Evolutionary conservation across 257 asterid genomes (phyloP).

Genomic region (Solanum raphanifolium): DNA sequence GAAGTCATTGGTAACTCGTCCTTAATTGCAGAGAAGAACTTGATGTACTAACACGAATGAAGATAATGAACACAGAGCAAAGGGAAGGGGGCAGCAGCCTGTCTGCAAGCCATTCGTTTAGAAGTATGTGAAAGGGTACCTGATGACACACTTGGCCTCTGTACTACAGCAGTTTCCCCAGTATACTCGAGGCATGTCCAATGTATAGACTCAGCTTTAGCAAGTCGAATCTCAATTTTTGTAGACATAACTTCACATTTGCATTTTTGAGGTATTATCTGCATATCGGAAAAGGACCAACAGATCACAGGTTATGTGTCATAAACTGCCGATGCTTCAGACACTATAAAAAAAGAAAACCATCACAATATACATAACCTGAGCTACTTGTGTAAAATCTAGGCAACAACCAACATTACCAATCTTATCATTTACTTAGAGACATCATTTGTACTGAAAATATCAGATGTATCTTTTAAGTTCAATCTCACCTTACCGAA

Average conservation of each 20-base stretch:
- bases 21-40: not conserved
- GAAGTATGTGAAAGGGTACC: not conserved
- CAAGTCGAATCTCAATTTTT: constrained; percentile 86
- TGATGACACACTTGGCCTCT: not conserved
- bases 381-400: not conserved
- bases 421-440: not conserved
- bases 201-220: constrained; percentile 63
- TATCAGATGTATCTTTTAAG: not conserved
- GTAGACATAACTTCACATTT: constrained; percentile 52
- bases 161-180: constrained; percentile 21
- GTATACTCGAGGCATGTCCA: constrained; percentile 76
- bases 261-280: not conserved
- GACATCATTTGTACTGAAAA: not conserved
- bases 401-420: not conserved
- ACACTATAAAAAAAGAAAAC: not conserved
- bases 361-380: not conserved
- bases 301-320: not conserved
- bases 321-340: not conserved
- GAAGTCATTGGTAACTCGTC: not conserved
- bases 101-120: not conserved
- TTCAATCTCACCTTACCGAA: constrained; percentile 62
- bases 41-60: not conserved
- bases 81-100: not conserved
- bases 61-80: not conserved
- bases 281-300: not conserved